Percentiles rank a stretch among this genome's conserved stretches.
Conservation (phyloP, 2,329 filamentous ascomycete species). For the Monosporascus sp. region DNA sequence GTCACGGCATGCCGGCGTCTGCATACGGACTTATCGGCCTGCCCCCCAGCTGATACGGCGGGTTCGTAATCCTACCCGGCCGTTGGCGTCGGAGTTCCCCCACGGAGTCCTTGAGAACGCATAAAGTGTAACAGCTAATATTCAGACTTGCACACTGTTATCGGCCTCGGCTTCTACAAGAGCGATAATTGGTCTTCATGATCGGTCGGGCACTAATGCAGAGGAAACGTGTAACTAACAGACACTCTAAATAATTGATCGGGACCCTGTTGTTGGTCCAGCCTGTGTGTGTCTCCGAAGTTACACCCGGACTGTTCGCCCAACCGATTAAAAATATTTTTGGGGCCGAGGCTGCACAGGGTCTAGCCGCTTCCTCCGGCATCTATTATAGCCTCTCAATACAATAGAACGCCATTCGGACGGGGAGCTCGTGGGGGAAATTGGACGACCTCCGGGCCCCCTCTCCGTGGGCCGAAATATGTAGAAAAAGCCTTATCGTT, state of each 20-base stretch:
- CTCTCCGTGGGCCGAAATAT: not conserved
- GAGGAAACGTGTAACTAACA: too few species aligned
- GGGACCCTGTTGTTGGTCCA: too few species aligned
- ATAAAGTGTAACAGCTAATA: not conserved
- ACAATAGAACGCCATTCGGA: not conserved
- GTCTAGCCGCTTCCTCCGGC: too few species aligned
- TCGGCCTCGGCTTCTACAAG: not conserved
- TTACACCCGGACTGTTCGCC: too few species aligned
- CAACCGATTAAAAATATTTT: too few species aligned
- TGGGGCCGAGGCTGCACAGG: too few species aligned
- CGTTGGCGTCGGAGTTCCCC: not conserved
- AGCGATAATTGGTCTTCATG: too few species aligned
- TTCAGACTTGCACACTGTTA: not conserved
- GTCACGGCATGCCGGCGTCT: not conserved
- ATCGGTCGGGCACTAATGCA: too few species aligned
- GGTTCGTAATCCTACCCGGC: not conserved
- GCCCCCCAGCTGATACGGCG: not conserved
- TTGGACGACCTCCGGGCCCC: not conserved
- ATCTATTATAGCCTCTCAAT: too few species aligned
- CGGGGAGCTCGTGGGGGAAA: not conserved
- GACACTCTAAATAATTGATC: too few species aligned
- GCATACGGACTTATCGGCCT: not conserved
- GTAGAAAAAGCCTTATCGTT: too few species aligned
- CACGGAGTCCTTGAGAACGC: not conserved
- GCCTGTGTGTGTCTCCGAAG: too few species aligned